phyloP scores from a whole-genome alignment of 1,284 basidiomycete species.

The Pseudomicrostroma phylloplanum region DNA sequence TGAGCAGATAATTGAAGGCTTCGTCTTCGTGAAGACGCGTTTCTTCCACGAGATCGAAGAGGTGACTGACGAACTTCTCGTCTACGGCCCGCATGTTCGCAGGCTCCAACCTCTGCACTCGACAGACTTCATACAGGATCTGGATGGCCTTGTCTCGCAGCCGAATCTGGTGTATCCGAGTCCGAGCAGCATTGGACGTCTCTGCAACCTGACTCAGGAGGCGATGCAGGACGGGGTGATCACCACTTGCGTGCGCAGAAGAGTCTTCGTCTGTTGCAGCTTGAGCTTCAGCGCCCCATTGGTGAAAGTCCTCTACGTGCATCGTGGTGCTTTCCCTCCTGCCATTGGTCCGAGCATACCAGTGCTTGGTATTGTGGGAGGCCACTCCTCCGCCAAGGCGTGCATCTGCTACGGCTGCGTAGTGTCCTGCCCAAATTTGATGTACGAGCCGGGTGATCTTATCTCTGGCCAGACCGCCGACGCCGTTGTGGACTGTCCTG shows the following conservation, averaged over 20 bases:
- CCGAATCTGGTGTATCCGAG: slow-evolving; percentile 25
- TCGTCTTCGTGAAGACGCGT: slow-evolving; percentile 84
- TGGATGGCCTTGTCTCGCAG: slow-evolving; percentile 53
- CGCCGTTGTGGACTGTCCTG: slow-evolving; percentile 14
- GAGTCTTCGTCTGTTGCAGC: slow-evolving; percentile 1
- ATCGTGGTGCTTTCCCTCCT: slow-evolving; percentile 3
- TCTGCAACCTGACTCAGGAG: slow-evolving; percentile 6
- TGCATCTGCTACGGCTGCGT: slow-evolving; percentile 33
- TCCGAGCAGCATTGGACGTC: background rate
- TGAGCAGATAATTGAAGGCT: slow-evolving; percentile 30
- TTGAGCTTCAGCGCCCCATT: slow-evolving; percentile 12
- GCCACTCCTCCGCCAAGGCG: background rate
- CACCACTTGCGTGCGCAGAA: background rate
- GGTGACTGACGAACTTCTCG: slow-evolving; percentile 75
- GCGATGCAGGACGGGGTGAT: background rate
- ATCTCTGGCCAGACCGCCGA: slow-evolving; percentile 21
- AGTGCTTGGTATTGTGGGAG: background rate
- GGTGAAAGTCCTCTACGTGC: background rate
- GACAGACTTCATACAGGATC: slow-evolving; percentile 34
- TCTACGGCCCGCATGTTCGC: slow-evolving; percentile 54
- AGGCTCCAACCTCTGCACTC: slow-evolving; percentile 35
- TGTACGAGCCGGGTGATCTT: slow-evolving; percentile 39
- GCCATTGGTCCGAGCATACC: too few species aligned
- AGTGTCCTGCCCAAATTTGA: slow-evolving; percentile 48
- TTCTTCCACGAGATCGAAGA: slow-evolving; percentile 90